These are phyloP conservation scores for Cordyceps pruinosa DNA, from an alignment of 2,329 filamentous ascomycete genomes.

Conservation along the genomic window DNA sequence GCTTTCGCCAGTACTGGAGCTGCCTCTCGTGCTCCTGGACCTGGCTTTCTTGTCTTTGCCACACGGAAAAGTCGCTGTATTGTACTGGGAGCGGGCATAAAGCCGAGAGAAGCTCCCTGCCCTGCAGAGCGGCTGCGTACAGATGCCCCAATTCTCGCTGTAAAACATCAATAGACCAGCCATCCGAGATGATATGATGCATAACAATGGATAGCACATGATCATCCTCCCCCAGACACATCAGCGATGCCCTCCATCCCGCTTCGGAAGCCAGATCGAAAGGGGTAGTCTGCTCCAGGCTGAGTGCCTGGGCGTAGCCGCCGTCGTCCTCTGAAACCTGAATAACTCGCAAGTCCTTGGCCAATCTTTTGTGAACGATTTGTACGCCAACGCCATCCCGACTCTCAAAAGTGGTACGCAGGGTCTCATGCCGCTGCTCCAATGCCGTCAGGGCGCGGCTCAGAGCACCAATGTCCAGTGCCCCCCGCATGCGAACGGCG, in stretches of 20 bases:
- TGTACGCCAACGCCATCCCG: constrained; percentile 13
- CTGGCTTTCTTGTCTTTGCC: constrained; percentile 7
- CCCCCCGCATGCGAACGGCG: constrained; percentile 13
- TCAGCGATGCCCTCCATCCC: constrained; percentile 18
- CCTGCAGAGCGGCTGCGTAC: constrained; percentile 16
- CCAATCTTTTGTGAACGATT: background rate
- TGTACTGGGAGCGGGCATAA: constrained; percentile 12
- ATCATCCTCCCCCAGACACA: constrained; percentile 13
- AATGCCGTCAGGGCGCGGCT: constrained; percentile 12
- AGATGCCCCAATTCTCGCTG: constrained; percentile 17
- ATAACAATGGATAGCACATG: constrained; percentile 22
- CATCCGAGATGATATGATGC: constrained; percentile 25
- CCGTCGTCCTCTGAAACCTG: background rate
- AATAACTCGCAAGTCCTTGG: constrained; percentile 1
- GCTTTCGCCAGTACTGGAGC: constrained; percentile 11
- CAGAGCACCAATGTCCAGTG: constrained; percentile 14
- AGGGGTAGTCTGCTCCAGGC: constrained; percentile 17
- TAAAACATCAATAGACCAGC: constrained; percentile 23
- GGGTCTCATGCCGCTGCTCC: constrained; percentile 17
- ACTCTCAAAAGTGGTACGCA: constrained; percentile 17
- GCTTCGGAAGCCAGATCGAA: constrained; percentile 19
- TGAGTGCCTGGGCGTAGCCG: background rate
- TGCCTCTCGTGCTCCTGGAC: constrained; percentile 8
- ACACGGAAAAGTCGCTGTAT: constrained; percentile 13
- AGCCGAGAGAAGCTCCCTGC: constrained; percentile 10